phyloP scores from a whole-genome alignment of 2,329 filamentous ascomycete genomes.

The Whalleya microplaca region DNA sequence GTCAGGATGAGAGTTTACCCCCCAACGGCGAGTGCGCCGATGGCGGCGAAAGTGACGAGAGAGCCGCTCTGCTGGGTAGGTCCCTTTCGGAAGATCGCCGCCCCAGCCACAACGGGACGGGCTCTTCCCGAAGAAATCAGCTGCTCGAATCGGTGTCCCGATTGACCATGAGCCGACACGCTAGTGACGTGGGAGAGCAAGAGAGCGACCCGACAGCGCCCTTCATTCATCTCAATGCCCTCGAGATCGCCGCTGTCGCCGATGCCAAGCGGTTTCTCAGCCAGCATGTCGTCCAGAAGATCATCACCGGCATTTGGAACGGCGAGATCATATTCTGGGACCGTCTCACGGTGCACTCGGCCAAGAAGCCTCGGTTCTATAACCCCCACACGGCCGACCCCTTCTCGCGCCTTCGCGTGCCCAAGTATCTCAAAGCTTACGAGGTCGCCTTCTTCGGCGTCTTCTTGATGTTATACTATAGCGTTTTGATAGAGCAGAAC shows the following conservation, averaged over 20 bases:
- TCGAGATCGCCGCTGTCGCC: slow-evolving; percentile 74
- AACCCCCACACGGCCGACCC: slow-evolving; percentile 62
- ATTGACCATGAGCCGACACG: slow-evolving; percentile 53
- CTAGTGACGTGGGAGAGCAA: slow-evolving; percentile 47
- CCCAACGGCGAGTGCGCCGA: slow-evolving; percentile 34
- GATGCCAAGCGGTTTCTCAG: slow-evolving; percentile 74
- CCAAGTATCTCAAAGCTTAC: slow-evolving; percentile 72
- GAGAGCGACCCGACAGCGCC: slow-evolving; percentile 68
- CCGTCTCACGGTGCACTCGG: slow-evolving; percentile 63
- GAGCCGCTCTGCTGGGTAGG: slow-evolving; percentile 48
- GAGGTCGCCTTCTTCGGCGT: slow-evolving; percentile 72
- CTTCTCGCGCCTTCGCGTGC: slow-evolving; percentile 71
- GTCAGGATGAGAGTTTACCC: slow-evolving; percentile 25
- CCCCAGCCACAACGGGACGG: slow-evolving; percentile 36
- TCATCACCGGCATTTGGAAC: slow-evolving; percentile 73
- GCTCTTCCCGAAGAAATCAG: slow-evolving; percentile 52
- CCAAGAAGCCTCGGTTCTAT: slow-evolving; percentile 69
- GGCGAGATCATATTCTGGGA: slow-evolving; percentile 79
- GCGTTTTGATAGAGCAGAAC: slow-evolving; percentile 77
- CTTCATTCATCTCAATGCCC: slow-evolving; percentile 80
- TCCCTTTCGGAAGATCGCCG: slow-evolving; percentile 20
- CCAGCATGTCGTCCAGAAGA: slow-evolving; percentile 70
- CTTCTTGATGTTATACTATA: slow-evolving; percentile 80
- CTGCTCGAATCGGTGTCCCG: slow-evolving; percentile 59
- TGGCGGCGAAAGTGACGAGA: slow-evolving; percentile 51